Base-by-base conservation (phyloP, 768 basidiomycete species). In the Phaeotremella fagi region DNA sequence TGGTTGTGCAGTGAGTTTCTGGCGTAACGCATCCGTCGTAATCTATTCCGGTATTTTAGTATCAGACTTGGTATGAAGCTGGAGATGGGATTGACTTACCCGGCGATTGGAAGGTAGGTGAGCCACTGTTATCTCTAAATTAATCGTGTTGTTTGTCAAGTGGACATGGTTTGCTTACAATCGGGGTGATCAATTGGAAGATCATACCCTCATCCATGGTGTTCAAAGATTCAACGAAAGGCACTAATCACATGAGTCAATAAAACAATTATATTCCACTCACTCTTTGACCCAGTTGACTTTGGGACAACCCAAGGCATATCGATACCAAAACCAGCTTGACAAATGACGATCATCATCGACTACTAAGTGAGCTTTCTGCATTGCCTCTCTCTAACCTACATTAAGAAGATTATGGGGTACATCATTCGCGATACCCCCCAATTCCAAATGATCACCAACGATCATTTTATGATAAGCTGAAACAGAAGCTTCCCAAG, bases 311-410 rank as follows among this genome's bases (percentile, higher is more conserved):
- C 47, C 57, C 60, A 61, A 11, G 60, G 63, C 29, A 55, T 44
- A 11, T 61, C 42, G 4, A 50, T 31, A 5, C 50, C 55, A 29
- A 58, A 61, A 3, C 55, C 59, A 20, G 49, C 45, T 18, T 44
- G 25, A 6, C 63, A 55, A 48, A 61, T 60, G 37, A 64, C 55
- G 26, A 60, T 28, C 20, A 64, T 43, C 3, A 56, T 61, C 15
- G 55, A 3, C 59, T 61, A 33, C 5, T 14, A 20, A 41, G 20
- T 9, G 7, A 41, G 38, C 6, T 41, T 18, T 22, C 11, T 7
- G 33, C n/a, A 9, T 35, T n/a, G n/a, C 33, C n/a, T 35, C 33
- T 35, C 33, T 9, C 14, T 2, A 12, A 56, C 57, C 23, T 42
- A 57, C 63, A 38, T 50, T 58, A 18, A 51, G 27, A 55, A 60